Conservation (phyloP, 495 filamentous ascomycete species). For the Tuber umbilicatum region DNA sequence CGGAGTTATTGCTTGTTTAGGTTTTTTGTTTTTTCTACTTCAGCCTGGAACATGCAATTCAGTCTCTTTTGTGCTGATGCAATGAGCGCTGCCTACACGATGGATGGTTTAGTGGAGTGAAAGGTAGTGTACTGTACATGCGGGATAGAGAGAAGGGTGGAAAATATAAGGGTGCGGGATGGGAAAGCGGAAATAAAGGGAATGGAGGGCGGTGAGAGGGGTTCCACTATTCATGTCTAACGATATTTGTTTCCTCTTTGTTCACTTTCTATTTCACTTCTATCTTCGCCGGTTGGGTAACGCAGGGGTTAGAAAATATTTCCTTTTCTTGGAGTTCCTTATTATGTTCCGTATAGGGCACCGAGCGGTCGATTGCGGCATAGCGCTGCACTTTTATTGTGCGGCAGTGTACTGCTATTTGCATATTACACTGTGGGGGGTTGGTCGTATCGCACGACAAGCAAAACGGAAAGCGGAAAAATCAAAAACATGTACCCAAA, state of each 20-base stretch:
- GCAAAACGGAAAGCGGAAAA: background rate
- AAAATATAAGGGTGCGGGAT: background rate
- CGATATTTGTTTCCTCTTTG: background rate
- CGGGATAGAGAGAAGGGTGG: background rate
- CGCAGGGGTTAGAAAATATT: background rate
- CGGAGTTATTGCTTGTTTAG: background rate
- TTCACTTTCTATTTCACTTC: background rate
- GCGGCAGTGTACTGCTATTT: background rate
- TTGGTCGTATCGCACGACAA: background rate
- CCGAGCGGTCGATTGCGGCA: background rate
- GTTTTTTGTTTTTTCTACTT: background rate
- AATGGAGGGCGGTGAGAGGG: background rate
- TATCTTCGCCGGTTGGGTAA: background rate
- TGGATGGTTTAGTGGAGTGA: background rate
- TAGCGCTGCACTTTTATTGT: background rate
- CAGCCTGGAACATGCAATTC: constrained; percentile 1
- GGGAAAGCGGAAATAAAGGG: background rate
- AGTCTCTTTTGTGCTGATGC: constrained; percentile 5
- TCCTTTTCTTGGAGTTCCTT: background rate
- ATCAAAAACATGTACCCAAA: background rate
- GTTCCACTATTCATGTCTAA: background rate
- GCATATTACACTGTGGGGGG: background rate
- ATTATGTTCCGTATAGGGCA: background rate
- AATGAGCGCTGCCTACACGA: background rate
- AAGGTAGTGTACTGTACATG: background rate